These are phyloP conservation scores for Colletotrichum sidae DNA, from an alignment of 2,329 filamentous ascomycete species.

Conservation along the genomic window DNA sequence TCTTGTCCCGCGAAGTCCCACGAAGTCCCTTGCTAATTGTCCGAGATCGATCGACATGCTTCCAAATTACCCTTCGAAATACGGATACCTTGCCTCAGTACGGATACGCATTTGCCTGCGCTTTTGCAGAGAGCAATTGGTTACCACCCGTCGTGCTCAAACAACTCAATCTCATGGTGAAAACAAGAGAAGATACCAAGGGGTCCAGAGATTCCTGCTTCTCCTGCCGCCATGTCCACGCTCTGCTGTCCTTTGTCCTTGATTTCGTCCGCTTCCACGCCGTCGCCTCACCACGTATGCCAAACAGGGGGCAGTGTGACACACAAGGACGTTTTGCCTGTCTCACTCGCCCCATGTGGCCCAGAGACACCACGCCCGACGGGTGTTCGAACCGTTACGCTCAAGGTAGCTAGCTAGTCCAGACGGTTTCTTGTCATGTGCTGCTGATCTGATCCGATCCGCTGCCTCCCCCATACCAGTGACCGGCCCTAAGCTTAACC, in stretches of 20 bases:
- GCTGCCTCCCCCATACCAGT: constrained; percentile 6
- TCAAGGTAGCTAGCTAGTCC: background rate
- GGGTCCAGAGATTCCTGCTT: constrained; percentile 9
- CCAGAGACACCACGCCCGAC: constrained; percentile 4
- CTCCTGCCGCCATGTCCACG: constrained; percentile 2
- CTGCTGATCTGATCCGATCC: background rate
- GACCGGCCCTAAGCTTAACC: constrained; percentile 24
- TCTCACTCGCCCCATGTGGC: constrained; percentile 15
- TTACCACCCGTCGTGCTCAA: too few species aligned
- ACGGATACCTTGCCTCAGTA: background rate
- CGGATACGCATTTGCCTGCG: too few species aligned
- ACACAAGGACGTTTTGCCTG: constrained; percentile 16
- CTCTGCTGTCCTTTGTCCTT: background rate
- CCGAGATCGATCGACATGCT: constrained; percentile 35
- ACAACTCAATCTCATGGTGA: background rate
- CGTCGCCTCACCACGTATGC: background rate
- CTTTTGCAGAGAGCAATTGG: too few species aligned
- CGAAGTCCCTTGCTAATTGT: constrained; percentile 30
- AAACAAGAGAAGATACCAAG: constrained; percentile 11
- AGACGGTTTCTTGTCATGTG: background rate
- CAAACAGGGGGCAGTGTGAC: constrained; percentile 2
- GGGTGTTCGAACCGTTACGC: background rate
- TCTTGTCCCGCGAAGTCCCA: constrained; percentile 27
- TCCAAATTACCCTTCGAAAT: constrained; percentile 22
- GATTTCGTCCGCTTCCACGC: background rate